Evolutionary conservation across 108 stramenopile species (phyloP).

Genomic region (Skeletonema marinoi): DNA sequence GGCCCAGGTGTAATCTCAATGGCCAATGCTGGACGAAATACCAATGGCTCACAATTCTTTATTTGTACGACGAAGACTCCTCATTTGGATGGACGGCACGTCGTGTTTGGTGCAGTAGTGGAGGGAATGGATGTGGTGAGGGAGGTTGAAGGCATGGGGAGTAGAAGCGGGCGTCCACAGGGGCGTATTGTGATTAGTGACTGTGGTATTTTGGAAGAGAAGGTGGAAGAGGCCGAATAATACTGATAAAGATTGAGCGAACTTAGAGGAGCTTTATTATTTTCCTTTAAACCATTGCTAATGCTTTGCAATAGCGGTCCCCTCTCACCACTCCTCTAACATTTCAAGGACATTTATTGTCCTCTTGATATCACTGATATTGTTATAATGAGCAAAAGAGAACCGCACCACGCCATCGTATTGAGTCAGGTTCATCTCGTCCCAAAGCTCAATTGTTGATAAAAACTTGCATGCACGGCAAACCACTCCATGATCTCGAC

Average conservation of each 20-base stretch:
- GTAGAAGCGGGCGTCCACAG: conserved; percentile 58
- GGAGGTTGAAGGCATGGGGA: conserved; percentile 70
- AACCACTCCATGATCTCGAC: conserved; percentile 50
- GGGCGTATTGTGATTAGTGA: conserved; percentile 56
- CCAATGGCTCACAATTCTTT: conserved; percentile 72
- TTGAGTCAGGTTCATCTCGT: conserved; percentile 32
- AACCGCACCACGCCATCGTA: conserved; percentile 65
- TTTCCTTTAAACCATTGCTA: too few species aligned
- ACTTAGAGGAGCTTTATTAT: too few species aligned
- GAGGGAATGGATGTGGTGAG: conserved; percentile 84
- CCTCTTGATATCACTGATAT: conserved; percentile 56
- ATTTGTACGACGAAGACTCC: conserved; percentile 89
- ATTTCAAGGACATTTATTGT: conserved; percentile 51
- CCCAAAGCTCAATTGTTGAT: conserved; percentile 52
- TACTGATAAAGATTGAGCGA: not conserved
- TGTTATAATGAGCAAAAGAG: conserved; percentile 85
- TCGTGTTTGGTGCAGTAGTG: conserved; percentile 79
- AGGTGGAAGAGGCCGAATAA: not conserved
- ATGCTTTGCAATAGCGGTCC: not conserved
- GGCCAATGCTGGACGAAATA: conserved; percentile 95
- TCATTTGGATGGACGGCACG: conserved; percentile 91
- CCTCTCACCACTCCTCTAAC: conserved; percentile 74
- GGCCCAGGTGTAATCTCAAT: conserved; percentile 88
- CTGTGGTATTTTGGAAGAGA: conserved; percentile 64
- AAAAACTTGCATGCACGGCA: conserved; percentile 74